Base-by-base conservation (phyloP, 371 early-diverging fungal genomes). In the Rhizopus arrhizus region DNA sequence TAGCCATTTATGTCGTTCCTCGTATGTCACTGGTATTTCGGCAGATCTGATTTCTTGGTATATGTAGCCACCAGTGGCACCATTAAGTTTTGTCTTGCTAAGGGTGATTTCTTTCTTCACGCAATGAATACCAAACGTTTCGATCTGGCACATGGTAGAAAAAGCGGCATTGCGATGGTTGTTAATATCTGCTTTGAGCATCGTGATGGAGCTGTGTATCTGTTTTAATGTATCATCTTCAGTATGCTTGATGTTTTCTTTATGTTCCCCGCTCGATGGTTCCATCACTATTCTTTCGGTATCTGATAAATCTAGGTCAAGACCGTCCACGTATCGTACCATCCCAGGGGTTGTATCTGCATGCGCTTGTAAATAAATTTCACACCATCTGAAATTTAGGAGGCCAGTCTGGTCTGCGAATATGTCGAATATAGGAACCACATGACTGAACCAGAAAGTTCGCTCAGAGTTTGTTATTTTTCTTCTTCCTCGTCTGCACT, bases 281-380 rank as follows among this genome's bases (percentile, higher is more conserved):
- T 58, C 58, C 36, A 49, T 58, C 29, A 58, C 58, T 28, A 58
- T 5, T 49, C 36, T 58, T 58, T 58, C 38, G n/a, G 15, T 13
- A 10, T 49, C 41, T 34, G 28, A 58, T 47, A 47, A 6, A 49
- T 47, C 49, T 33, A 48, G 32, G 34, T 49, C 49, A 7, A 58
- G 2, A 33, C 58, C 47, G 28, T 54, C 54, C 36, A 36, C 11
- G 11, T 36, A 36, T 36, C 36, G 36, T 36, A 36, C 36, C 36
- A 36, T 36, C 6, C 36, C 36, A 36, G 36, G 11, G 36, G 1
- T 36, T 36, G 11, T 11, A 36, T 36, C 36, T 36, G 11, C 36
- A 11, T 36, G 11, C 9, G 11, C 36, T 36, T 36, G 11, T 36
- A 36, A 11, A 36, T 36, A 36, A 36, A 36, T 36, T 36, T 11